A percentile compares a stretch with the other conserved stretches of the same genome.
Conservation (phyloP, 2,329 filamentous ascomycete species). For the Rachicladosporium sp. region DNA sequence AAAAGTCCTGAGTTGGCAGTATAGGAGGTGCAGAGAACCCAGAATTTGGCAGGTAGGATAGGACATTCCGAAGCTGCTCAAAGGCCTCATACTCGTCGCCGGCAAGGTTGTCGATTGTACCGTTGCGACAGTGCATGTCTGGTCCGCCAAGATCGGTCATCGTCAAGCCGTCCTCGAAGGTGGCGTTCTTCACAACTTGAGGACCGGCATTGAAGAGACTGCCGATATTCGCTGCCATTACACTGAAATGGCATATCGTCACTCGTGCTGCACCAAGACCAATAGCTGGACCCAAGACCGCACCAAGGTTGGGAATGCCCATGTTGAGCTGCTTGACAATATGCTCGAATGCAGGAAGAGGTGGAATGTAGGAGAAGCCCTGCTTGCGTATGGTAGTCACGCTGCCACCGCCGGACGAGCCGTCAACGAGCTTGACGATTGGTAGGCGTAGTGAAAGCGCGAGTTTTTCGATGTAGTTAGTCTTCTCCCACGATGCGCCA, state of each 20-base stretch:
- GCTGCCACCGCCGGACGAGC: constrained; percentile 49
- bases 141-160: constrained; percentile 50
- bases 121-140: constrained; percentile 50
- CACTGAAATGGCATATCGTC: constrained; percentile 50
- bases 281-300: constrained; percentile 51
- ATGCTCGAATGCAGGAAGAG: constrained; percentile 41
- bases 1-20: constrained; percentile 33
- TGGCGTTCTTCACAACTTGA: constrained; percentile 48
- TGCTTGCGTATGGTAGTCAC: constrained; percentile 46
- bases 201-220: constrained; percentile 53
- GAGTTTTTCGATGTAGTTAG: constrained; percentile 50
- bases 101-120: constrained; percentile 54
- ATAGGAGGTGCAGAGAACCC: constrained; percentile 43
- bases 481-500: constrained; percentile 43
- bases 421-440: constrained; percentile 53
- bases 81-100: constrained; percentile 49
- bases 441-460: constrained; percentile 45
- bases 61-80: constrained; percentile 45
- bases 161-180: constrained; percentile 50
- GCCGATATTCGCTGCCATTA: constrained; percentile 53
- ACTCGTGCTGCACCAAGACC: constrained; percentile 51
- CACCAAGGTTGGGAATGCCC: constrained; percentile 53
- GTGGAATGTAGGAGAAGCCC: constrained; percentile 49
- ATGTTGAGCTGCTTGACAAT: constrained; percentile 47
- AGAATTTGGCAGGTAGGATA: constrained; percentile 46